Evolutionary conservation across 352 stramenopile species (phyloP).

Genomic region (Globisporangium nunn): DNA sequence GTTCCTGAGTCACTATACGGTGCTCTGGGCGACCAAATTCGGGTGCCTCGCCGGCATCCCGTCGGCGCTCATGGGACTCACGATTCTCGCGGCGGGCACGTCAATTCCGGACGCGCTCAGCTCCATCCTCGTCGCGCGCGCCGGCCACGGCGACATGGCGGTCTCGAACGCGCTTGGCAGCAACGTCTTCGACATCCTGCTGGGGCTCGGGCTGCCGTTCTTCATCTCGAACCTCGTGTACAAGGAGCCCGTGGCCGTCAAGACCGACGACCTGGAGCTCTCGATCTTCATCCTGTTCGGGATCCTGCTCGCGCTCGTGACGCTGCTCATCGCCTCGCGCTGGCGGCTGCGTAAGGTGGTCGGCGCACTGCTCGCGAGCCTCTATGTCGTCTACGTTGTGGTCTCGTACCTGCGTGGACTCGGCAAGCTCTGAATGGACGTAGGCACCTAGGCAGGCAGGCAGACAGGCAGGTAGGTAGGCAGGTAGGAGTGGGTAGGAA

Average conservation of each 20-base stretch:
- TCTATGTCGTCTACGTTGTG: constrained; percentile 53
- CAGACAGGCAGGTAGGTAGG: not conserved
- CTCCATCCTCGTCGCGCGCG: constrained; percentile 73
- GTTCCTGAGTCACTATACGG: constrained; percentile 64
- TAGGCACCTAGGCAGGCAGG: not conserved
- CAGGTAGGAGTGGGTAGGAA: not conserved
- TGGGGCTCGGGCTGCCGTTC: constrained; percentile 72
- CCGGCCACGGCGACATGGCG: constrained; percentile 73
- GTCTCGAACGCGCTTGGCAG: constrained; percentile 80
- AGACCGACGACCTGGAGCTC: constrained; percentile 41
- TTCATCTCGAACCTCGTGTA: constrained; percentile 76
- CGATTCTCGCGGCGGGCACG: constrained; percentile 70
- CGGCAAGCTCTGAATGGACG: constrained; percentile 26
- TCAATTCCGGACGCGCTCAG: constrained; percentile 72
- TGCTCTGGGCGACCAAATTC: constrained; percentile 53
- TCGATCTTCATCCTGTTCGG: constrained; percentile 63
- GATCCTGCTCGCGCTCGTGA: constrained; percentile 48
- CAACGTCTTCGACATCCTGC: constrained; percentile 83
- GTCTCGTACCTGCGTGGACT: constrained; percentile 53
- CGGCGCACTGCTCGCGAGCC: constrained; percentile 30
- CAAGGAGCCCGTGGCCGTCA: constrained; percentile 36
- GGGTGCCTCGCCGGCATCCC: constrained; percentile 63
- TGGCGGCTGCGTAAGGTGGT: constrained; percentile 43
- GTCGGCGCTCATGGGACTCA: constrained; percentile 71
- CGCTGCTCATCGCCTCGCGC: constrained; percentile 35